phyloP scores from a whole-genome alignment of 768 basidiomycete genomes.

The Phylloporus sp. region DNA sequence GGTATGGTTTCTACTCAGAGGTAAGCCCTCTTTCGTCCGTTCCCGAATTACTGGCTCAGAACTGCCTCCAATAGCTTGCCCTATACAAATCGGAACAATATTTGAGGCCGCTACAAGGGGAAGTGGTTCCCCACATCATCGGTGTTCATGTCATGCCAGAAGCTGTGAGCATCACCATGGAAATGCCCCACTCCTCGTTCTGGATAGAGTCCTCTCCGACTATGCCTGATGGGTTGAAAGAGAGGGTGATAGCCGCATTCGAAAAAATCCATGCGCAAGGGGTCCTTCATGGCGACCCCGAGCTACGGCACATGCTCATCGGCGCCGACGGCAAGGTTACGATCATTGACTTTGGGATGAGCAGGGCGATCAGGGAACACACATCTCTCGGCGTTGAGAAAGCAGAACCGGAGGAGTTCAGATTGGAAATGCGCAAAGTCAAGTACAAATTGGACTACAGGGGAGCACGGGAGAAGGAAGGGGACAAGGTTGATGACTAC shows the following conservation, averaged over 20 bases:
- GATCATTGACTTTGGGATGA: constrained; percentile 53
- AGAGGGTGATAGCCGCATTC: constrained; percentile 48
- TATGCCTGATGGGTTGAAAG: constrained; percentile 55
- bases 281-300: constrained; percentile 46
- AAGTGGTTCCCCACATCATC: constrained; percentile 50
- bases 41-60: constrained; percentile 8
- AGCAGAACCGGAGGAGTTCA: constrained; percentile 41
- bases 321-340: constrained; percentile 50
- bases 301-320: constrained; percentile 52
- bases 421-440: constrained; percentile 52
- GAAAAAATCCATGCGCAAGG: constrained; percentile 45
- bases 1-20: constrained; percentile 41
- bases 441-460: constrained; percentile 50
- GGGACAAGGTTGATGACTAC: constrained; percentile 30
- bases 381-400: constrained; percentile 32
- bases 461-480: constrained; percentile 35
- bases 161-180: constrained; percentile 43
- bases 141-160: constrained; percentile 41
- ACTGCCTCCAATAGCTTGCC: constrained; percentile 39
- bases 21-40: constrained; percentile 18
- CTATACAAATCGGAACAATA: constrained; percentile 46
- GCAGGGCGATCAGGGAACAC: constrained; percentile 29
- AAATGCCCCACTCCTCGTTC: constrained; percentile 53
- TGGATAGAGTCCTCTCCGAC: constrained; percentile 58
- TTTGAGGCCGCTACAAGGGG: constrained; percentile 50